Evolutionary conservation across 2,329 filamentous ascomycete species (phyloP).

Genomic region (Aureobasidium vineae): DNA sequence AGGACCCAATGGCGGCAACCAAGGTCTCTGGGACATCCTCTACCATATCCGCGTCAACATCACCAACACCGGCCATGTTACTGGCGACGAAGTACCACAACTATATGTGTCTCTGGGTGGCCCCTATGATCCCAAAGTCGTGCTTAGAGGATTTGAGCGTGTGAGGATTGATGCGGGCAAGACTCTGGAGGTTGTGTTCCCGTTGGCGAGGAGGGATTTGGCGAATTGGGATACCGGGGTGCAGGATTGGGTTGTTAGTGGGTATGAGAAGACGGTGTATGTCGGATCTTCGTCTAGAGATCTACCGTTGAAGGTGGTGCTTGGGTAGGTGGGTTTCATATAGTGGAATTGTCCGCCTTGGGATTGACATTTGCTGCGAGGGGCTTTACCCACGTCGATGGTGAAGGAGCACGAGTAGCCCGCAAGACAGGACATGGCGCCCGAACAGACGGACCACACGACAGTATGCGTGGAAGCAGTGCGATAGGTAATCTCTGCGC

Average conservation of each 20-base stretch:
- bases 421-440: too few species aligned
- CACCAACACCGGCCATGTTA: slow-evolving; percentile 63
- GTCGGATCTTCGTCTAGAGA: background rate
- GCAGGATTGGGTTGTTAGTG: slow-evolving; percentile 67
- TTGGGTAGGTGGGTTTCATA: background rate
- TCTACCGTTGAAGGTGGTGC: background rate
- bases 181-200: slow-evolving; percentile 61
- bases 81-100: slow-evolving; percentile 69
- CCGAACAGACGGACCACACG: too few species aligned
- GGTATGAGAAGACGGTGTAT: background rate
- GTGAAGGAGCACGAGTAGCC: too few species aligned
- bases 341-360: too few species aligned
- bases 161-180: slow-evolving; percentile 66
- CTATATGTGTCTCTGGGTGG: slow-evolving; percentile 76
- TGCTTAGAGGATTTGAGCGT: slow-evolving; percentile 75
- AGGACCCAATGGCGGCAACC: slow-evolving; percentile 61
- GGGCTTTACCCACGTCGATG: too few species aligned
- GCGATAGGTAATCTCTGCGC: too few species aligned
- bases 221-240: slow-evolving; percentile 74
- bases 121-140: slow-evolving; percentile 59
- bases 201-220: slow-evolving; percentile 72
- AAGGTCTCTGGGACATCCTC: slow-evolving; percentile 63
- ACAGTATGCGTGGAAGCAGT: too few species aligned
- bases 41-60: slow-evolving; percentile 65
- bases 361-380: too few species aligned